Base-by-base conservation (phyloP, 192 early-diverging fungal species). In the Oehlia diaphana region DNA sequence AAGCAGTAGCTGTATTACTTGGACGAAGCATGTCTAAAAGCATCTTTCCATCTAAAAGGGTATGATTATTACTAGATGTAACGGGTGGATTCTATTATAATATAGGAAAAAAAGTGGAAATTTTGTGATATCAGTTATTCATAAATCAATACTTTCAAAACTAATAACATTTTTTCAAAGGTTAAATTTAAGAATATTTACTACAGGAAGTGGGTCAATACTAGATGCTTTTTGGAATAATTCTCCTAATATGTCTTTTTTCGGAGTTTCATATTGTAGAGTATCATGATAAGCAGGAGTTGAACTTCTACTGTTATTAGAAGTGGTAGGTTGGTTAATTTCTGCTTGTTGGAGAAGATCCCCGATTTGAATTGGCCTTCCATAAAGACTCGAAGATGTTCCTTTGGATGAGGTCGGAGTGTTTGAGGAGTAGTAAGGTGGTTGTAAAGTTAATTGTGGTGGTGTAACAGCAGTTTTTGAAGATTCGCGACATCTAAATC, bases 321-420 rank as follows among this genome's bases (percentile, higher is more conserved):
- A 23, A 73, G 21, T 73, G 9, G 71, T 49, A 14, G n/a, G 19
- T 66, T 77, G 63, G 10, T 77, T 77, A 14, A 67, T 58, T 71
- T 67, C 69, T 6, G 68, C 53, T 14, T 70, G 66, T 71, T 79
- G 47, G 23, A 79, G 39, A 44, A 79, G 58, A 9, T 65, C 49
- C 19, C 28, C 21, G 3, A 79, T 61, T 23, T 79, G 66, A 12
- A 79, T 71, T 68, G 49, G 65, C 39, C 58, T 79, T 61, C 68
- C 77, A 70, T 69, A 79, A 44, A 78, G n/a, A 13, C 44, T 37
- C 78, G 69, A 31, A 26, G 50, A 28, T 76, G 65, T 37, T 66
- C 58, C 21, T 72, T 64, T 19, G 63, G 78, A 13, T 72, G 66
- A 10, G 9, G 61, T 3, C 75, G 78, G 9, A 67, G 66, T 37